Base-by-base conservation (phyloP, 306 rosid species). In the Hippophae gyantsensis region DNA sequence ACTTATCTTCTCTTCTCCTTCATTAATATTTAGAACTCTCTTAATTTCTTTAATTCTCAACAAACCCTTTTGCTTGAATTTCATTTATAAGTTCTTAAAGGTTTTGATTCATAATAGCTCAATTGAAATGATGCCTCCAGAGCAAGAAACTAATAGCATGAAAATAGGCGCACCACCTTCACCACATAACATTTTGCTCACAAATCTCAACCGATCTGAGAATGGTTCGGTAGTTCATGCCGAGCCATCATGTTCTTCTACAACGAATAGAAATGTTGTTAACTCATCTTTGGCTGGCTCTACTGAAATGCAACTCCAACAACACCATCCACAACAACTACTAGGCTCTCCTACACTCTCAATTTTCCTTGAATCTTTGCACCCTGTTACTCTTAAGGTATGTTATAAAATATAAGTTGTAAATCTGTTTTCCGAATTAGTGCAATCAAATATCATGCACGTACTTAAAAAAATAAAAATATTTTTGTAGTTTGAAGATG, bases 331-430 rank as follows among this genome's bases (percentile, higher is more conserved):
- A 0, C 63, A 10, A 9, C 68, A 43, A 4, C 74, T 68, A 3
- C 6, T 48, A 32, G 38, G 38, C 32, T 14, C 79, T 0, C 47
- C 38, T 25, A 71, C 65, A 64, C 58, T 66, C 61, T 77, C 86
- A 32, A 63, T 83, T 71, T 81, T 83, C 64, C 80, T 68, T 6
- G 80, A 78, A 70, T 70, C 90, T 46, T 42, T 86, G 48, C 79
- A 77, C 12, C 95, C 95, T 2, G 69, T 89, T 10, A 85, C 85
- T 7, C 86, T 89, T 56, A 83, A 72, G 78, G 95, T 82, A 77
- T 0, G 44, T 13, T 7, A 13, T 27, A 52, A 7, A 50, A 25
- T 1, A 7, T 6, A 45, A 51, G 6, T 27, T 18, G 23, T 18
- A 18, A 18, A 18, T 18, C 23, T 18, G 23, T 18, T 23, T 8